These are phyloP conservation scores for Triticum turgidum DNA, from an alignment of 176 grass and related monocot genomes.

Conservation along the genomic window DNA sequence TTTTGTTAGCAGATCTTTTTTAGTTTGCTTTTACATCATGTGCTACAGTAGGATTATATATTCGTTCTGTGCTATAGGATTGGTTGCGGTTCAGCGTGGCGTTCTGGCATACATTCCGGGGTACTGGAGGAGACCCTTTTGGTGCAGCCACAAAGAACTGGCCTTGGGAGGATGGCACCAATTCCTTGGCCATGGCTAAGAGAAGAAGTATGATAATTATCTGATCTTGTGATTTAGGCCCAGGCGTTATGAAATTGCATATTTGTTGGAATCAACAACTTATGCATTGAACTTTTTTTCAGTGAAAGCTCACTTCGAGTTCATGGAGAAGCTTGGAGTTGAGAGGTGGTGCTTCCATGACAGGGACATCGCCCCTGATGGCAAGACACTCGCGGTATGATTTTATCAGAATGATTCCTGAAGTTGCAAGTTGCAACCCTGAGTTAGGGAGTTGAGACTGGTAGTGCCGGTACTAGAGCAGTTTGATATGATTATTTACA, in stretches of 20 bases:
- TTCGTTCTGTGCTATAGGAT: slow-evolving; percentile 40
- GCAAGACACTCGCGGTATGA: slow-evolving; percentile 68
- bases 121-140: slow-evolving; percentile 77
- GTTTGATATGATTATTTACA: neutral
- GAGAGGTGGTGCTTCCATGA: slow-evolving; percentile 97
- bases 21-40: neutral
- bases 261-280: slow-evolving; percentile 7
- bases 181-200: slow-evolving; percentile 86
- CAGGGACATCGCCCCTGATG: slow-evolving; percentile 92
- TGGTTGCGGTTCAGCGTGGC: slow-evolving; percentile 92
- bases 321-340: slow-evolving; percentile 96
- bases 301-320: slow-evolving; percentile 98
- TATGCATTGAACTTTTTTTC: slow-evolving; percentile 15
- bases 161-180: slow-evolving; percentile 96
- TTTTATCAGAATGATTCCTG: neutral
- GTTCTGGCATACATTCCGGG: slow-evolving; percentile 89
- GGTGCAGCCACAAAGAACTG: slow-evolving; percentile 84
- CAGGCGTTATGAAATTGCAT: neutral
- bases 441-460: neutral
- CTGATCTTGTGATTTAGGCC: neutral
- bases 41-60: neutral
- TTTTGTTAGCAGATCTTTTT: neutral
- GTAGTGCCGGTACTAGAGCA: neutral
- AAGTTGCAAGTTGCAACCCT: neutral
- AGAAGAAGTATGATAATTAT: slow-evolving; percentile 71